Base-by-base conservation (phyloP, 768 basidiomycete species). In the Psilocybe tampanensis region DNA sequence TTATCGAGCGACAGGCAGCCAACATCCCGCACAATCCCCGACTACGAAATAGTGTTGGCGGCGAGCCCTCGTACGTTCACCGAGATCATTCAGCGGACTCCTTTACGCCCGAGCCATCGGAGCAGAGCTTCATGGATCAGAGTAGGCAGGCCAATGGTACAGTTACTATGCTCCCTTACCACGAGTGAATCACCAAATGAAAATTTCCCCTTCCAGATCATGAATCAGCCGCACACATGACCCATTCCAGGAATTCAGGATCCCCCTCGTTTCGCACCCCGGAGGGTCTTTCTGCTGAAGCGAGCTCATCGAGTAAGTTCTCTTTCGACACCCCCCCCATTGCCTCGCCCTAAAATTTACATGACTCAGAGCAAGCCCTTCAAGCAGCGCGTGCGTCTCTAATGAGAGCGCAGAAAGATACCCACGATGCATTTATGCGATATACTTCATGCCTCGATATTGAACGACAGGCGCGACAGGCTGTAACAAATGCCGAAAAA, bases 21-120 rank as follows among this genome's bases (percentile, higher is more conserved):
- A 83, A 85, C 36, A 82, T 90, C 41, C 83, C 89, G 52, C 90
- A 92, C 68, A 92, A 92, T 66, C 90, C 90, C 50, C 86, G 90
- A 39, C 79, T 92, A 42, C 86, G 90, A 55, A 86, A 86, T 58
- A 65, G 72, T n/a, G 64, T 67, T 19, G 71, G 66, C 24, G 71
- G 72, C 43, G 71, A 72, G 55, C 55, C 63, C 9, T 60, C 68
- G 8, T 77, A 79, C 62, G 62, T 73, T 3, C 75, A 76, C 33
- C 74, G 77, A 21, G 78, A 79, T 36, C 76, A 77, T 43, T 80
- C 81, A 17, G 68, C 70, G 23, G 79, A 80, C 45, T 80, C 81
- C 15, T 71, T 76, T 44, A 78, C 79, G 8, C 79, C 81, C 6
- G 81, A 83, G 60, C 75, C 78, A 26, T 77, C 80, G 23, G 79